phyloP scores from a whole-genome alignment of 257 asterid genomes.

The Jacaranda mimosifolia region DNA sequence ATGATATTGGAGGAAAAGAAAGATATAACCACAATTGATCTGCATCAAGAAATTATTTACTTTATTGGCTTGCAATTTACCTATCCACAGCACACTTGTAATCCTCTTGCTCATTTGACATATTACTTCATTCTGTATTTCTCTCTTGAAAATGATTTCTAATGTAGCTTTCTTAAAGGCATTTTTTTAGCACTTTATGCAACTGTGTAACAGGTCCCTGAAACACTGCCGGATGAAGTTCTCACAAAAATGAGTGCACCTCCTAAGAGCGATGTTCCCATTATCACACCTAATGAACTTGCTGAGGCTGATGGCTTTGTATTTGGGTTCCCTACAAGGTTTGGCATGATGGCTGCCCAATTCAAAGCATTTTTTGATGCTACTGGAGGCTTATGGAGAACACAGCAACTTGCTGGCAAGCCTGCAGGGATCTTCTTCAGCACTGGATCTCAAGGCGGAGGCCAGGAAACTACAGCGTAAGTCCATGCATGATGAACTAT shows the following conservation, averaged over 20 bases:
- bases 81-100: no score
- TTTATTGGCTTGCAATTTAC: no score
- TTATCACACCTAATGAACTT: conserved; percentile 71
- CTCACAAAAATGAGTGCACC: conserved; percentile 86
- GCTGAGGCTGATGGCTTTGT: conserved; percentile 81
- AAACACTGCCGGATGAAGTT: conserved; percentile 73
- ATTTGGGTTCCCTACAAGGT: conserved; percentile 87
- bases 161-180: neutral
- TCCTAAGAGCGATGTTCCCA: conserved; percentile 67
- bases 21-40: neutral
- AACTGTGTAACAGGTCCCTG: conserved; percentile 67
- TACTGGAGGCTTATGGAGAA: conserved; percentile 87
- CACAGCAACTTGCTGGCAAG: conserved; percentile 88
- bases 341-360: conserved; percentile 90
- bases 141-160: neutral
- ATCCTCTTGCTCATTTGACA: no score
- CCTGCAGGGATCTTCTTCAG: conserved; percentile 90
- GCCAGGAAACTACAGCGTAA: conserved; percentile 88
- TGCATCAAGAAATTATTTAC: no score
- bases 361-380: conserved; percentile 90
- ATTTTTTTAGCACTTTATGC: neutral
- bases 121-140: neutral
- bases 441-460: conserved; percentile 95
- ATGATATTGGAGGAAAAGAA: neutral
- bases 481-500: conserved; percentile 10